Evolutionary conservation across 768 basidiomycete genomes (phyloP).

Genomic region (Termitomyces heimii): DNA sequence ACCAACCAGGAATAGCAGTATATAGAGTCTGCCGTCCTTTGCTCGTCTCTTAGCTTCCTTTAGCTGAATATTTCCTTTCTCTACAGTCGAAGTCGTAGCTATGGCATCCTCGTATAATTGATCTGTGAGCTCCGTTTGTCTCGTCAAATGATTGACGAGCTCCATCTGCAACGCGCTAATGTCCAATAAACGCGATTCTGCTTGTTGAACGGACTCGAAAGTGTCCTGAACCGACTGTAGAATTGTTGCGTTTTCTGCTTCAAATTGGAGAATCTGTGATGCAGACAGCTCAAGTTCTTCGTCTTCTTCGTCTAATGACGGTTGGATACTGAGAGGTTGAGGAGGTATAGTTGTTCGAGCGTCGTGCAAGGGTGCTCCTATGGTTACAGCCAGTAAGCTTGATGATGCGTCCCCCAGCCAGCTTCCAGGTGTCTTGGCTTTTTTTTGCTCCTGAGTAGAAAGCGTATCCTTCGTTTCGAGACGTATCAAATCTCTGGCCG

Average conservation of each 20-base stretch:
- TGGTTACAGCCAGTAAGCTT: conserved; percentile 54
- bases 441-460: conserved; percentile 15
- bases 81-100: conserved; percentile 76
- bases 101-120: conserved; percentile 94
- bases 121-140: conserved; percentile 90
- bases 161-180: conserved; percentile 93
- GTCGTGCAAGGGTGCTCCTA: conserved; percentile 40
- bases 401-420: conserved; percentile 61
- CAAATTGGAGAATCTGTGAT: conserved; percentile 90
- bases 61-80: conserved; percentile 87
- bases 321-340: conserved; percentile 15
- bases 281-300: conserved; percentile 79
- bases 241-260: conserved; percentile 85
- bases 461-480: conserved; percentile 28
- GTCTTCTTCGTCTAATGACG: conserved; percentile 57
- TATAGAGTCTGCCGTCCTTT: conserved; percentile 82
- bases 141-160: conserved; percentile 79
- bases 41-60: conserved; percentile 84
- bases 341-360: conserved; percentile 19
- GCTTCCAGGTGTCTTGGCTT: conserved; percentile 29
- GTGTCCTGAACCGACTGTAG: conserved; percentile 81
- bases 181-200: conserved; percentile 87
- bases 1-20: conserved; percentile 88
- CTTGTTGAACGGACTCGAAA: conserved; percentile 84
- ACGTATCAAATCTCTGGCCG: conserved; percentile 54